Evolutionary conservation across 176 grass and related monocot species (phyloP).

Genomic region (Saccharum officinarum): DNA sequence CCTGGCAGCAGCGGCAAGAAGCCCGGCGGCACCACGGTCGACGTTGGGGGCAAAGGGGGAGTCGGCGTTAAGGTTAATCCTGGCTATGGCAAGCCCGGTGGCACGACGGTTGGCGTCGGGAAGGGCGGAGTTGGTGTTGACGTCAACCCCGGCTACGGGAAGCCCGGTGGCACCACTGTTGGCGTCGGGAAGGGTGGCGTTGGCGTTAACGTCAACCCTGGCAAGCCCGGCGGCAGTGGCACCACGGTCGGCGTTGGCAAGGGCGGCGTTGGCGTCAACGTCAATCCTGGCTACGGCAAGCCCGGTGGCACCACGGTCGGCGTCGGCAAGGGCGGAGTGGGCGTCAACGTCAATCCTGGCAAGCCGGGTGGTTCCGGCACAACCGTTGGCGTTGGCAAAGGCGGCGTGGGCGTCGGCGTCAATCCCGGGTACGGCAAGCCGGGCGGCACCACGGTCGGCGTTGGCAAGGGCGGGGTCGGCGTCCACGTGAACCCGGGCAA

Average conservation of each 20-base stretch:
- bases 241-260: slow-evolving; percentile 21
- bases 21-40: slow-evolving; percentile 46
- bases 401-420: slow-evolving; percentile 31
- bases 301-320: slow-evolving; percentile 46
- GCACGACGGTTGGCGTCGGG: slow-evolving; percentile 28
- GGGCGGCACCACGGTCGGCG: slow-evolving; percentile 40
- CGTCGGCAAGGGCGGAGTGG: slow-evolving; percentile 44
- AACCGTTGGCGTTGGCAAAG: not conserved
- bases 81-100: slow-evolving; percentile 52
- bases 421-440: slow-evolving; percentile 43
- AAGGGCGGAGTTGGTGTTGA: slow-evolving; percentile 32
- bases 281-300: slow-evolving; percentile 42
- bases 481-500: slow-evolving; percentile 41
- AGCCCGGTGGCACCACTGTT: slow-evolving; percentile 47
- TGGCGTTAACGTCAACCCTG: slow-evolving; percentile 45
- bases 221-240: slow-evolving; percentile 59
- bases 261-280: slow-evolving; percentile 35
- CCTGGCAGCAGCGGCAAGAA: slow-evolving; percentile 18
- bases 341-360: slow-evolving; percentile 45
- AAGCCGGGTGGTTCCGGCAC: slow-evolving; percentile 32
- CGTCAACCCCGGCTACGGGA: slow-evolving; percentile 41
- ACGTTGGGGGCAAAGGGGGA: slow-evolving; percentile 33
- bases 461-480: slow-evolving; percentile 34
- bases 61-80: slow-evolving; percentile 51
- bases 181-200: slow-evolving; percentile 44